Evolutionary conservation across 192 early-diverging fungal genomes (phyloP).

Genomic region (Linnemannia exigua): DNA sequence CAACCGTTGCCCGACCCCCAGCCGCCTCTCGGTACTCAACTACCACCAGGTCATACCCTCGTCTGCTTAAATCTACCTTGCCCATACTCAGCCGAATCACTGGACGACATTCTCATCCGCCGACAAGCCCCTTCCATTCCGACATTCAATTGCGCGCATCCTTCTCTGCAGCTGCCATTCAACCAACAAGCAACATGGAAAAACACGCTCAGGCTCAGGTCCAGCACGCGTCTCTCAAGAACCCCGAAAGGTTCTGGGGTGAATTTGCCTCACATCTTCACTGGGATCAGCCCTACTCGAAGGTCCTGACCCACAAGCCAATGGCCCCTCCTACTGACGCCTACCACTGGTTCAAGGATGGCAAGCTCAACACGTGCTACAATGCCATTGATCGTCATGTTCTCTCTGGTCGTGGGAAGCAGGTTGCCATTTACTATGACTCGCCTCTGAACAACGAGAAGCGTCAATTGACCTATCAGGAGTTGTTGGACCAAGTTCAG

Average conservation of each 20-base stretch:
- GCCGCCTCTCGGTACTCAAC: constrained; percentile 14
- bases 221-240: constrained; percentile 47
- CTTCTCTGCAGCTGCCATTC: not conserved
- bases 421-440: constrained; percentile 82
- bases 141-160: not conserved
- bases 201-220: constrained; percentile 22
- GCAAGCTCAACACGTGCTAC: constrained; percentile 83
- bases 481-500: constrained; percentile 79
- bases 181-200: constrained; percentile 32
- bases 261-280: constrained; percentile 57
- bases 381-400: constrained; percentile 87
- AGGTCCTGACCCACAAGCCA: constrained; percentile 43
- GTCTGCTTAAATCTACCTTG: not conserved
- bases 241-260: constrained; percentile 68
- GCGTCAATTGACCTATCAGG: constrained; percentile 70
- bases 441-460: constrained; percentile 74
- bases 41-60: not conserved
- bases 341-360: constrained; percentile 78
- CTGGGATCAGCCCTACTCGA: constrained; percentile 63
- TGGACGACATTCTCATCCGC: not conserved
- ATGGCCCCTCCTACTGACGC: constrained; percentile 46
- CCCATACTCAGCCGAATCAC: not conserved
- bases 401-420: constrained; percentile 62
- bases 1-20: not conserved
- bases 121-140: not conserved